Percentiles rank a stretch among this genome's conserved stretches.
phyloP scores from a whole-genome alignment of 345 rosid genomes.

The Mangifera indica region DNA sequence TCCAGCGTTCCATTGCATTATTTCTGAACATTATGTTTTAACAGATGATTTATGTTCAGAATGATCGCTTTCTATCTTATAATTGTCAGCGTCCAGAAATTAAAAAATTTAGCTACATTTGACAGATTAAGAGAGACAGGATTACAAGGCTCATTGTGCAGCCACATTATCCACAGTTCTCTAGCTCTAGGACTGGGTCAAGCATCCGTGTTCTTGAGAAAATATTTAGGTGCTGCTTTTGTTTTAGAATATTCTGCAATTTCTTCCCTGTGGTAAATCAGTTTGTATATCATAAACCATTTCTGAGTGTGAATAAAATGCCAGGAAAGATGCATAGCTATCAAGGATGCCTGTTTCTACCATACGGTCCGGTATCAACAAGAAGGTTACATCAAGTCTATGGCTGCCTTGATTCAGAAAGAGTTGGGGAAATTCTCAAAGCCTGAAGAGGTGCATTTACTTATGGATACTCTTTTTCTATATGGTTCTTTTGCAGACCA shows the following conservation, averaged over 20 bases:
- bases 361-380: constrained; percentile 81
- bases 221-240: too few species aligned
- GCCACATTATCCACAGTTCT: too few species aligned
- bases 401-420: constrained; percentile 79
- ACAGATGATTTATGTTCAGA: not conserved
- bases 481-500: not conserved
- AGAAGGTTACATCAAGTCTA: constrained; percentile 75
- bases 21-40: not conserved
- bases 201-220: too few species aligned
- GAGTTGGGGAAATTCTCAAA: constrained; percentile 69
- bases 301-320: constrained; percentile 27
- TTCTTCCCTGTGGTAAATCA: not conserved
- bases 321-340: constrained; percentile 72
- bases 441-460: constrained; percentile 62
- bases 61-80: too few species aligned
- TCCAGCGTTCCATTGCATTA: not conserved
- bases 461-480: not conserved
- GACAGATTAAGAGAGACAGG: too few species aligned
- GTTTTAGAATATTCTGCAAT: not conserved
- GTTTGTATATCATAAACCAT: not conserved
- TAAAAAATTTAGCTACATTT: too few species aligned
- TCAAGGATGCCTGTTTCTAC: constrained; percentile 73
- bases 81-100: too few species aligned
- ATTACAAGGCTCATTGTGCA: too few species aligned
- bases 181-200: too few species aligned